Percentiles rank a stretch among this genome's conserved stretches.
Conservation (phyloP, 129 eudicot species). For the Heracleum sosnowskyi region DNA sequence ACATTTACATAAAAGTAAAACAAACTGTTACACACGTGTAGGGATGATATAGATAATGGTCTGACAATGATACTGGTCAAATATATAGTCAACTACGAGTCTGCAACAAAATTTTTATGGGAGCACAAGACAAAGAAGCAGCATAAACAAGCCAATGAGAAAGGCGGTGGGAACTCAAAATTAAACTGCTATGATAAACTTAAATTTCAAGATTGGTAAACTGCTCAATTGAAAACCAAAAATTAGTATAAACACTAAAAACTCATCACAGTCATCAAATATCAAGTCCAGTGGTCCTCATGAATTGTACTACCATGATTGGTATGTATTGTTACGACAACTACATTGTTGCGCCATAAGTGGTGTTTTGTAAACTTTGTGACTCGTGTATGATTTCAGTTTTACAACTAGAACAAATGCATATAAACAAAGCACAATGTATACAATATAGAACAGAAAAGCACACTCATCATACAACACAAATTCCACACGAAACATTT, state of each 20-base stretch:
- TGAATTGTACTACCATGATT: too few species aligned
- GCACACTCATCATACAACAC: not conserved
- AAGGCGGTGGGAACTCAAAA: not conserved
- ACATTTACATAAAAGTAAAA: not conserved
- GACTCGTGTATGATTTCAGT: too few species aligned
- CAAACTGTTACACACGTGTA: not conserved
- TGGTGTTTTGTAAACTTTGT: not conserved
- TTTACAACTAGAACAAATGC: not conserved
- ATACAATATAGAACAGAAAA: not conserved
- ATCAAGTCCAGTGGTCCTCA: not conserved
- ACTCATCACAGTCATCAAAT: not conserved
- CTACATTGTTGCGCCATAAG: too few species aligned
- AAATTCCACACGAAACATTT: not conserved
- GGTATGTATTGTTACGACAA: too few species aligned
- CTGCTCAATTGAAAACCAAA: too few species aligned
- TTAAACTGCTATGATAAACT: not conserved
- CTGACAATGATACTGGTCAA: not conserved
- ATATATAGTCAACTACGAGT: too few species aligned
- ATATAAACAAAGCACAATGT: not conserved
- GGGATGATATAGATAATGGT: not conserved
- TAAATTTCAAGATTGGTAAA: not conserved
- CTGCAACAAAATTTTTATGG: not conserved
- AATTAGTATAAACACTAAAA: not conserved
- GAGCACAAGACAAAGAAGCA: not conserved
- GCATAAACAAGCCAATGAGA: not conserved